Percentiles rank a stretch among this genome's conserved stretches.
These are phyloP conservation scores for Pleurotus cornucopiae DNA, from an alignment of 768 basidiomycete species.

Conservation along the genomic window DNA sequence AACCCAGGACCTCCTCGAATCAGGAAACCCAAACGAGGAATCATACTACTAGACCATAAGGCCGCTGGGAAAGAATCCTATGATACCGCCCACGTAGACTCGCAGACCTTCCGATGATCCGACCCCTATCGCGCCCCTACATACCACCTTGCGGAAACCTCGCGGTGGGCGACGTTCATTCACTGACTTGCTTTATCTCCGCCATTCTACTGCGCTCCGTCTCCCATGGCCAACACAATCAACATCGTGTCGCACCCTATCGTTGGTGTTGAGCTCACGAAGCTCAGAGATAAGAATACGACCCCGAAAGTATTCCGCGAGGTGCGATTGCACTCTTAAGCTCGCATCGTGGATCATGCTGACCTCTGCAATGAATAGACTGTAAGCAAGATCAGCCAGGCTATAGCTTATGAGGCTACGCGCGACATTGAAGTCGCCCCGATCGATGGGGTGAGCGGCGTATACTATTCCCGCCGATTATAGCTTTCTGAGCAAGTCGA, in stretches of 20 bases:
- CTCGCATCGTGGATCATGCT: not conserved
- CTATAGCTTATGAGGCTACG: constrained; percentile 83
- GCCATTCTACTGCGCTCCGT: too few species aligned
- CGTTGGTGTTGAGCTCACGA: constrained; percentile 69
- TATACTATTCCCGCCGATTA: constrained; percentile 17
- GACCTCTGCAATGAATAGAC: constrained; percentile 36
- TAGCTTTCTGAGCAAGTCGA: not conserved
- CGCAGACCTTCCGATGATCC: not conserved
- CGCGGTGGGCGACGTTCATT: not conserved
- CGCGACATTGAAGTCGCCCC: constrained; percentile 57
- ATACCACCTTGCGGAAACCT: not conserved
- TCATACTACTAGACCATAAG: constrained; percentile 10
- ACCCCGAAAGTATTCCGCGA: constrained; percentile 76
- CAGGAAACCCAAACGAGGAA: constrained; percentile 6
- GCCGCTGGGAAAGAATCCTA: not conserved
- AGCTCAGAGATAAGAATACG: constrained; percentile 58
- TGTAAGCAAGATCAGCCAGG: constrained; percentile 67
- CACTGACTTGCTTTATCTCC: too few species aligned
- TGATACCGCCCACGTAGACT: too few species aligned
- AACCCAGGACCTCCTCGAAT: constrained; percentile 10
- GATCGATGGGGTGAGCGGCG: constrained; percentile 55
- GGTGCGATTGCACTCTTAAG: constrained; percentile 29
- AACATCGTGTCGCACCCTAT: constrained; percentile 67
- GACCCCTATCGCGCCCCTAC: not conserved
- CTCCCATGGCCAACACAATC: constrained; percentile 27